Evolutionary conservation across 2,329 filamentous ascomycete genomes (phyloP).

Genomic region (Alternaria conjuncta): DNA sequence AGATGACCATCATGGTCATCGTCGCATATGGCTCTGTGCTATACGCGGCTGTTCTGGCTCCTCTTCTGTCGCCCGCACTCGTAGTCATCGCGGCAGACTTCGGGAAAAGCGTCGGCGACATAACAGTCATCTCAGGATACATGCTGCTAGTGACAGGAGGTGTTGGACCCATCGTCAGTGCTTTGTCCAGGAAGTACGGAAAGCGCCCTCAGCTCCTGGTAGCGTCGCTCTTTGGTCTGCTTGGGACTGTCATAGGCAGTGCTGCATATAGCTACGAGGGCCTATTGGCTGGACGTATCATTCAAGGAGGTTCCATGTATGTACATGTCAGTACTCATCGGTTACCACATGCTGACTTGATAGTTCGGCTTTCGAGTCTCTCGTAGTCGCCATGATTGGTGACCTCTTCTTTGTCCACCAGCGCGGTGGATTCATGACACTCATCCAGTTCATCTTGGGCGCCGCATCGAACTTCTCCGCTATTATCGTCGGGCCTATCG

Average conservation of each 20-base stretch:
- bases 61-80: slow-evolving; percentile 45
- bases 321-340: too few species aligned
- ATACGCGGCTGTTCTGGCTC: slow-evolving; percentile 41
- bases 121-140: slow-evolving; percentile 49
- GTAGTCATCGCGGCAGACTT: slow-evolving; percentile 44
- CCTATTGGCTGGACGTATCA: slow-evolving; percentile 40
- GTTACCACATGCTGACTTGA: background rate
- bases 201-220: slow-evolving; percentile 42
- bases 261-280: slow-evolving; percentile 37
- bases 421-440: slow-evolving; percentile 42
- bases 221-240: slow-evolving; percentile 37
- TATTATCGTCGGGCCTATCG: slow-evolving; percentile 46
- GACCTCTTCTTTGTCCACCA: slow-evolving; percentile 48
- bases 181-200: slow-evolving; percentile 42
- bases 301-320: slow-evolving; percentile 35
- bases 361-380: slow-evolving; percentile 44
- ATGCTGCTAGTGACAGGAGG: slow-evolving; percentile 44
- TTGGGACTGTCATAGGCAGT: slow-evolving; percentile 39
- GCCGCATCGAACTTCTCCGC: slow-evolving; percentile 46
- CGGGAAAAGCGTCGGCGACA: slow-evolving; percentile 32
- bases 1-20: slow-evolving; percentile 41
- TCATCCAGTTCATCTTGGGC: slow-evolving; percentile 46
- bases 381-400: slow-evolving; percentile 45
- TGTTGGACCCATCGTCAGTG: slow-evolving; percentile 44
- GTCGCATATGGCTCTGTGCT: slow-evolving; percentile 42